Percentiles rank a stretch among this genome's conserved stretches.
Evolutionary conservation across 306 rosid species (phyloP).

Genomic region (Macrotyloma uniflorum): DNA sequence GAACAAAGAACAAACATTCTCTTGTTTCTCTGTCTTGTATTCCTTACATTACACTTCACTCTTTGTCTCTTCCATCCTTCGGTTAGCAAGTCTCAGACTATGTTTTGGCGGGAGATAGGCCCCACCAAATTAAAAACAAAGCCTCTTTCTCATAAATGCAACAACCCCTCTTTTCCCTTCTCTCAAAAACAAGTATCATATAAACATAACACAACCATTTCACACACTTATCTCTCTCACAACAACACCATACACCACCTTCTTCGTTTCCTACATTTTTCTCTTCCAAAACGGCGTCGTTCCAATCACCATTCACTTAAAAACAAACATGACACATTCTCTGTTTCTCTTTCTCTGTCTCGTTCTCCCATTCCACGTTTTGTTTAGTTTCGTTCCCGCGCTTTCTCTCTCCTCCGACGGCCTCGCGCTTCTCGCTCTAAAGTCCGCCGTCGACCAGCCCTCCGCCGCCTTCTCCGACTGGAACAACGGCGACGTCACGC

Average conservation of each 20-base stretch:
- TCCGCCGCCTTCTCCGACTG: constrained; percentile 66
- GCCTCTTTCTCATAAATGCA: constrained; percentile 32
- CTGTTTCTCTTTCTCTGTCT: background rate
- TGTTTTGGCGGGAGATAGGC: constrained; percentile 63
- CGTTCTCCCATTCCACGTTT: background rate
- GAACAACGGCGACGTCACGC: constrained; percentile 64
- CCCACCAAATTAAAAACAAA: constrained; percentile 56
- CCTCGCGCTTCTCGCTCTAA: constrained; percentile 79
- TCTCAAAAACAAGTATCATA: background rate
- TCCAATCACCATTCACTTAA: background rate
- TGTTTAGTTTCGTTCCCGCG: constrained; percentile 7
- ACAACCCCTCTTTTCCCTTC: constrained; percentile 1
- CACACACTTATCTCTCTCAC: background rate
- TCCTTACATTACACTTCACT: constrained; percentile 70
- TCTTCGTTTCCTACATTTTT: background rate
- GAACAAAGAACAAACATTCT: background rate
- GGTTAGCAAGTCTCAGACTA: constrained; percentile 40
- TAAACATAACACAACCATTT: background rate
- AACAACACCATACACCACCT: background rate
- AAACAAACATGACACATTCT: constrained; percentile 22
- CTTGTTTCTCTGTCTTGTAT: constrained; percentile 20
- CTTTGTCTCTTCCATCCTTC: constrained; percentile 30
- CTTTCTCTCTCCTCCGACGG: constrained; percentile 80
- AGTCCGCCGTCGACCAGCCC: constrained; percentile 69
- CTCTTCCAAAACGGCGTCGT: background rate